Percentiles rank a stretch among this genome's conserved stretches.
phyloP scores from a whole-genome alignment of 1,139 yeast genomes.

The Chernovozyma aurita region DNA sequence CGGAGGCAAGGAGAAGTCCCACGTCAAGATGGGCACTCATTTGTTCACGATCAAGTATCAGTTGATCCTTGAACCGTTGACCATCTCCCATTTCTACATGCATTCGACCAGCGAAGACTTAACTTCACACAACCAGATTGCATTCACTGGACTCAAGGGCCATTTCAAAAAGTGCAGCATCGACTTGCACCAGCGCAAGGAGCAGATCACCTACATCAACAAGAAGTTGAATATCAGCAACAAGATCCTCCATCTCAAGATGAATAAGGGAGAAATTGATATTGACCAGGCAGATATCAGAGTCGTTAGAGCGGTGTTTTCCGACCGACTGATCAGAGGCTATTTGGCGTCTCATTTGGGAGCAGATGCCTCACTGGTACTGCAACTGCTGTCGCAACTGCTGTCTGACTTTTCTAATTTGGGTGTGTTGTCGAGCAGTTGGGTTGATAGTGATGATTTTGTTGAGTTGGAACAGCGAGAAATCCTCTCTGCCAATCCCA shows the following conservation, averaged over 20 bases:
- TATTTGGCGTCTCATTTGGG: constrained; percentile 43
- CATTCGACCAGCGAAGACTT: constrained; percentile 47
- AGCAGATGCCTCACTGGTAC: constrained; percentile 8
- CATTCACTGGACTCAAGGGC: constrained; percentile 78
- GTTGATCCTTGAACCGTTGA: constrained; percentile 68
- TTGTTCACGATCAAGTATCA: constrained; percentile 78
- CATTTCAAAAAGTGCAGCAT: constrained; percentile 60
- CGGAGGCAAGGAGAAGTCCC: constrained; percentile 24
- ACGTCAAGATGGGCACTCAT: constrained; percentile 70
- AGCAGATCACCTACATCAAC: constrained; percentile 56
- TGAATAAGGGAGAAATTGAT: constrained; percentile 75
- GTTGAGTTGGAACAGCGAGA: constrained; percentile 62
- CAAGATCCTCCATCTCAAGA: constrained; percentile 54
- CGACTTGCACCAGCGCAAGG: constrained; percentile 83
- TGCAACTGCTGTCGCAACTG: constrained; percentile 9
- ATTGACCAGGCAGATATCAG: constrained; percentile 70
- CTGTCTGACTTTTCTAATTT: constrained; percentile 6
- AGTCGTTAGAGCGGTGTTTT: constrained; percentile 62
- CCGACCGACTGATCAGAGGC: constrained; percentile 49
- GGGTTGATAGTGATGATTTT: constrained; percentile 84
- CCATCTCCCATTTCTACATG: constrained; percentile 65
- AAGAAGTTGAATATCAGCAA: constrained; percentile 54
- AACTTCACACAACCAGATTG: constrained; percentile 43
- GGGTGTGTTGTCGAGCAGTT: constrained; percentile 16
- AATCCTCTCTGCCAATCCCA: constrained; percentile 47